Base-by-base conservation (phyloP, 352 stramenopile genomes). In the Phytophthora aleatoria region DNA sequence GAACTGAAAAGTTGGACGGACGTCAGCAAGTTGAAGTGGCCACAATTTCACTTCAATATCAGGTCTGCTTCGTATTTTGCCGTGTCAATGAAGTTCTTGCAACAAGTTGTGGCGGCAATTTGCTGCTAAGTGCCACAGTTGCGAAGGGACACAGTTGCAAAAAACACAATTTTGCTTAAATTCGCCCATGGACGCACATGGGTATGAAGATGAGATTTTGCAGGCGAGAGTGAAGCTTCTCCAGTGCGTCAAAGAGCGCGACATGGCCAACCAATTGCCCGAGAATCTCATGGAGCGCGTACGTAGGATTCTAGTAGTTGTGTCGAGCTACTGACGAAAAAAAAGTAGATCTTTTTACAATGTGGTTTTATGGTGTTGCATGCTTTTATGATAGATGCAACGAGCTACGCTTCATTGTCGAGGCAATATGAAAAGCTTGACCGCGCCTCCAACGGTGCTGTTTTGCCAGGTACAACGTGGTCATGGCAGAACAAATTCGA, bases 381-480 rank as follows among this genome's bases (percentile, higher is more conserved):
- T 60, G 9, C 10, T 50, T 31, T 30, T n/a, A 49, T 49, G 47
- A n/a, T 47, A 77, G 71, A 56, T 78, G 42, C 50, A 60, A 52
- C 53, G 67, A 50, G 71, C 61, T 38, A 61, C 59, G 16, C 33
- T 59, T 16, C 66, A 75, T 45, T 77, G 65, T 41, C 42, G 24
- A 47, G 58, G 45, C 7, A 56, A 57, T 15, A 15, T 58, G 20
- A 76, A 79, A 39, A 48, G 36, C n/a, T 64, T 80, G 26, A 24
- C 7, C 3, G 15, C 44, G 4, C 72, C 75, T 11, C 72, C 72
- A 15, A 57, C 11, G 0, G 75, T 77, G 15, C 11, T 68, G 5
- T 76, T 75, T 47, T 83, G 75, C 39, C 67, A 79, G 74, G 74
- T 80, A 64, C 9, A 45, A 42, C 3, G 12, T 57, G 16, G 15